Evolutionary conservation across 2,329 filamentous ascomycete species (phyloP).

Genomic region (Aspergillus amoenus): DNA sequence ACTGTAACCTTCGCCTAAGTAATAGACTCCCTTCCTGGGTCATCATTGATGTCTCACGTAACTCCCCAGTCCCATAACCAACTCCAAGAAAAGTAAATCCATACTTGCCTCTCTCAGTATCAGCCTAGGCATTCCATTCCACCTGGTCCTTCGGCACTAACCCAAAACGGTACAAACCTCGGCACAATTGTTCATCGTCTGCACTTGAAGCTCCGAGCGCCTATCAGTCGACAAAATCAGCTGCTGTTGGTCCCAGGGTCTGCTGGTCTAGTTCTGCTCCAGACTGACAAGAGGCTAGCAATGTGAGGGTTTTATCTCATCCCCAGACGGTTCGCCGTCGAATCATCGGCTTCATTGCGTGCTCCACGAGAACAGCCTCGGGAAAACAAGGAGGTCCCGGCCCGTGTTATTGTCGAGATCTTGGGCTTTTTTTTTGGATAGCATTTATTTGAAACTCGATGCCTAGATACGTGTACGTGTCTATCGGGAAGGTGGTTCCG

Average conservation of each 20-base stretch:
- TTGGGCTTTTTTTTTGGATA: no score
- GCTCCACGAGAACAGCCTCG: constrained; percentile 30
- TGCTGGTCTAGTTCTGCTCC: neutral
- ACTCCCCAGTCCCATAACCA: neutral
- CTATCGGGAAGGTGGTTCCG: neutral
- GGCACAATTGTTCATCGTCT: constrained; percentile 4
- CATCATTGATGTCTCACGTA: neutral
- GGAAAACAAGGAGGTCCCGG: constrained; percentile 25
- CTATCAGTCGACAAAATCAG: neutral
- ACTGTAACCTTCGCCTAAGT: neutral
- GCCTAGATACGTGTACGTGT: no score
- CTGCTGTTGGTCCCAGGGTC: neutral
- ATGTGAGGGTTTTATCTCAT: neutral
- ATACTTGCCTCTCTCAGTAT: neutral
- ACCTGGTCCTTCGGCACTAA: neutral
- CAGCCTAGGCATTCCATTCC: constrained; percentile 2
- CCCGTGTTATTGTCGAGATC: constrained; percentile 14
- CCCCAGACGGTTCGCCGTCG: neutral
- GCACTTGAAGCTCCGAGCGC: constrained; percentile 4
- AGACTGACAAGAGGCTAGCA: neutral
- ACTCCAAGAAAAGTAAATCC: neutral
- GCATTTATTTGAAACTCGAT: no score
- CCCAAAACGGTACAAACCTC: constrained; percentile 7
- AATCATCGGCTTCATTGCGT: constrained; percentile 1
- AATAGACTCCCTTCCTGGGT: neutral